These are phyloP conservation scores for Biscutella laevigata DNA, from an alignment of 441 rosid genomes.

Conservation along the genomic window DNA sequence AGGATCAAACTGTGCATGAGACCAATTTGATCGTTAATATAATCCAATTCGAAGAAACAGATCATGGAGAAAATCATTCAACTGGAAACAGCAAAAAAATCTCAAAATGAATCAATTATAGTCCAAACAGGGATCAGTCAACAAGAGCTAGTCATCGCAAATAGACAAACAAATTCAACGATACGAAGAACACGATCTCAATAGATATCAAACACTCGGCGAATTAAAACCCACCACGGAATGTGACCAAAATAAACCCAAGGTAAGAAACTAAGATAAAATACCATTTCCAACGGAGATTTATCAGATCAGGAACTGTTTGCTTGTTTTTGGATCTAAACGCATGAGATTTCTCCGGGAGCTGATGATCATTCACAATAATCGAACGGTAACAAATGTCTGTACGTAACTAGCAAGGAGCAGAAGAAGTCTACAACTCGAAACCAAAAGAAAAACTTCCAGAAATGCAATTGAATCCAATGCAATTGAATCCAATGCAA, in stretches of 20 bases:
- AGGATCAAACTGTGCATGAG: background rate
- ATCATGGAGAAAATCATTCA: background rate
- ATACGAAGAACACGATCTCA: constrained; percentile 11
- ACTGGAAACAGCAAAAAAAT: background rate
- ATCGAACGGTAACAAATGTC: background rate
- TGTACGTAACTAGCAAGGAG: constrained; percentile 12
- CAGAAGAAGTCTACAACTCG: constrained; percentile 15
- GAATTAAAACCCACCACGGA: background rate
- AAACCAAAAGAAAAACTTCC: background rate
- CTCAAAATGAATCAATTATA: background rate
- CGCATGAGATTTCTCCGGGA: constrained; percentile 8
- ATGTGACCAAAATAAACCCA: constrained; percentile 9
- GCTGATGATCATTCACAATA: constrained; percentile 15
- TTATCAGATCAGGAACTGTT: constrained; percentile 14
- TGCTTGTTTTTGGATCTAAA: constrained; percentile 10
- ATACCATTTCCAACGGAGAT: constrained; percentile 25
- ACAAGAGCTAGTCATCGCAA: background rate
- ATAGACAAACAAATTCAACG: background rate
- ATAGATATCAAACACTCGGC: background rate
- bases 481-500: too few relatives aligned
- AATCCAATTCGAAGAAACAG: background rate
- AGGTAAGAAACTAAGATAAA: background rate
- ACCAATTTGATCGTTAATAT: background rate
- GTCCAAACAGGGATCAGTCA: constrained; percentile 1
- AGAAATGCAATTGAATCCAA: constrained; percentile 9